Percentiles rank a stretch among this genome's conserved stretches.
phyloP scores from a whole-genome alignment of 495 filamentous ascomycete genomes.

The Neurospora tetrasperma region DNA sequence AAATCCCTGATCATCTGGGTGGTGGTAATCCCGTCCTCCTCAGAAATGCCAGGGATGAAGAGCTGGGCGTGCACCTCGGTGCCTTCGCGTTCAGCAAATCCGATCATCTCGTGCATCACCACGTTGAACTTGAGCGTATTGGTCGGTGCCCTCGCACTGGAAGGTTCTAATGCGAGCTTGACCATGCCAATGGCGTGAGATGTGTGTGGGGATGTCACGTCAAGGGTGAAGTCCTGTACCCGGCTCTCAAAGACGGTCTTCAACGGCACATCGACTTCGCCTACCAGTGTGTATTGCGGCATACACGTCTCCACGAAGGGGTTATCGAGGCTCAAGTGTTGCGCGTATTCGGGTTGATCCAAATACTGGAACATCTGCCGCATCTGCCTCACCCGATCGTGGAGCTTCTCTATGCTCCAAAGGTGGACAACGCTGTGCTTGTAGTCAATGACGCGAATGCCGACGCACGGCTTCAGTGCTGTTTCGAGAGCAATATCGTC shows the following conservation, averaged over 20 bases:
- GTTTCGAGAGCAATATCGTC: slow-evolving; percentile 77
- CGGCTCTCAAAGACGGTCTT: slow-evolving; percentile 90
- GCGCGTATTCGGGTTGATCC: slow-evolving; percentile 85
- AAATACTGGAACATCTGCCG: slow-evolving; percentile 94
- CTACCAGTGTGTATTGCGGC: slow-evolving; percentile 84
- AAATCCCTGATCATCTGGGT: slow-evolving; percentile 93
- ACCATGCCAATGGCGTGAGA: slow-evolving; percentile 81
- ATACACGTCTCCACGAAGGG: slow-evolving; percentile 85
- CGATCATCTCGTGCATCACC: slow-evolving; percentile 94
- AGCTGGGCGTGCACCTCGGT: slow-evolving; percentile 93
- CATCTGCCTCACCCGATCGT: slow-evolving; percentile 80
- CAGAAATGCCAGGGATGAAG: slow-evolving; percentile 84
- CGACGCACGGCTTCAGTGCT: slow-evolving; percentile 81
- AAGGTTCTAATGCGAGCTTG: slow-evolving; percentile 84
- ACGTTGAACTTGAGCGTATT: slow-evolving; percentile 97
- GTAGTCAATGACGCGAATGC: slow-evolving; percentile 85
- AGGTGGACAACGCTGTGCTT: slow-evolving; percentile 76
- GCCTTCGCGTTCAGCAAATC: slow-evolving; percentile 93
- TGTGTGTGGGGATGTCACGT: slow-evolving; percentile 88
- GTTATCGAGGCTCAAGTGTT: slow-evolving; percentile 66
- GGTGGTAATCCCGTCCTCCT: slow-evolving; percentile 85
- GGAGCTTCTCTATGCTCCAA: slow-evolving; percentile 90
- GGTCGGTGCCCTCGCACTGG: slow-evolving; percentile 82
- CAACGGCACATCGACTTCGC: slow-evolving; percentile 88
- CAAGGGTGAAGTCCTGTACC: slow-evolving; percentile 87